Evolutionary conservation across 148 eudicot genomes (phyloP), one percentile per base, ranked within the genome.

Genomic region (Fagopyrum homotropicum): DNA sequence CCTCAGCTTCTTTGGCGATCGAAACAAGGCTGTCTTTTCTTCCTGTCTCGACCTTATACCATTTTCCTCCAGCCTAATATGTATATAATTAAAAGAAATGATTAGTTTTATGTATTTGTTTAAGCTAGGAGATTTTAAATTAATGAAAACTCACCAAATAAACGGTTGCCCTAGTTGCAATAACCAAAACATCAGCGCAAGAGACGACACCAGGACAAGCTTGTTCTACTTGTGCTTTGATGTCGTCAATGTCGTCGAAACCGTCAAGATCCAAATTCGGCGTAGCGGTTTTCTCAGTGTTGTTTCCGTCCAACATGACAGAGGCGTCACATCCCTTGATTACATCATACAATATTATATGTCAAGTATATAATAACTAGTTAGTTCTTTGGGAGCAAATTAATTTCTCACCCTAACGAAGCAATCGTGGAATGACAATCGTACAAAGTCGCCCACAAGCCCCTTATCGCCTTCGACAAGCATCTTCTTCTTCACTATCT

Each of bases 301-400:
- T 86, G 6, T 83, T 73, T 19, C 79, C 86, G 11, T 90, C 87
- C 30, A 93, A 86, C 84, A 93, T 77, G 49, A 89, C 74, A 0
- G 98, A 91, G 55, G 91, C 94, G 80, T 93, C 98, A 76, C 92
- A 89, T 44, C 97, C 98, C 93, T 93, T 52, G 17, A 22, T 22
- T 22, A 22, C 26, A 22, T 22, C 26, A 22, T 22, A 22, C 26
- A 22, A 22, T n/a, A n/a, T n/a, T n/a, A n/a, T n/a, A n/a, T n/a
- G n/a, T n/a, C n/a, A n/a, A n/a, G n/a, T n/a, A n/a, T n/a, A n/a
- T 22, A 22, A 22, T 0, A 22, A 22, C 26, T 22, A 22, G 26
- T 22, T 22, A 22, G 26, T 22, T 22, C 26, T 22, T 22, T 22
- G 26, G 26, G 26, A 22, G 26, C 26, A 22, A 22, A 22, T 22